Evolutionary conservation across 345 rosid genomes (phyloP).

Genomic region (Hibiscus syriacus): DNA sequence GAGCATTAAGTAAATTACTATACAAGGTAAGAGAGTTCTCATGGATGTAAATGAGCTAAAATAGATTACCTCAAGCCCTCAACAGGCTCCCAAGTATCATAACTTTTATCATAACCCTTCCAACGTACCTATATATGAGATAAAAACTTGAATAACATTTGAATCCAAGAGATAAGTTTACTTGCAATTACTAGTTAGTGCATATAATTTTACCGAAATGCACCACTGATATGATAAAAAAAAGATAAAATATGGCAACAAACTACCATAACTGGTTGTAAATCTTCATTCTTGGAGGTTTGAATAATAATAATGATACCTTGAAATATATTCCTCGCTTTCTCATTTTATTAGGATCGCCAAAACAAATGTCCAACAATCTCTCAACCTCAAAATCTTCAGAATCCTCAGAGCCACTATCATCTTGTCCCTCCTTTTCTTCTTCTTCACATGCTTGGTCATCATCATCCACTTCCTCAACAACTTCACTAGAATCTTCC

Average conservation of each 20-base stretch:
- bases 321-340: slow-evolving; percentile 37
- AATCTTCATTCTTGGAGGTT: not conserved
- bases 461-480: slow-evolving; percentile 16
- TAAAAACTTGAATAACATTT: not conserved
- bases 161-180: not conserved
- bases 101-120: slow-evolving; percentile 41
- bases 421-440: not conserved
- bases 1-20: not conserved
- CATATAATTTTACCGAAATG: not conserved
- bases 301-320: slow-evolving; percentile 41
- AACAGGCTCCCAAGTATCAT: slow-evolving; percentile 68
- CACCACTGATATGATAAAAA: no score
- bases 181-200: not conserved
- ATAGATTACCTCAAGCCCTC: slow-evolving; percentile 39
- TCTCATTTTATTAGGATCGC: slow-evolving; percentile 36
- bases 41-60: not conserved
- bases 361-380: slow-evolving; percentile 39
- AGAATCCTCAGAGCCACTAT: slow-evolving; percentile 15
- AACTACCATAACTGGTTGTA: not conserved
- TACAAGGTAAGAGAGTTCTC: not conserved
- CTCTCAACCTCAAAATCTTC: slow-evolving; percentile 52
- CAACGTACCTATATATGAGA: slow-evolving; percentile 40
- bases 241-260: not conserved
- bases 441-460: slow-evolving; percentile 6
- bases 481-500: slow-evolving; percentile 11